Base-by-base conservation (phyloP, 176 grass and related monocot species). In the Carex myosuroides region DNA sequence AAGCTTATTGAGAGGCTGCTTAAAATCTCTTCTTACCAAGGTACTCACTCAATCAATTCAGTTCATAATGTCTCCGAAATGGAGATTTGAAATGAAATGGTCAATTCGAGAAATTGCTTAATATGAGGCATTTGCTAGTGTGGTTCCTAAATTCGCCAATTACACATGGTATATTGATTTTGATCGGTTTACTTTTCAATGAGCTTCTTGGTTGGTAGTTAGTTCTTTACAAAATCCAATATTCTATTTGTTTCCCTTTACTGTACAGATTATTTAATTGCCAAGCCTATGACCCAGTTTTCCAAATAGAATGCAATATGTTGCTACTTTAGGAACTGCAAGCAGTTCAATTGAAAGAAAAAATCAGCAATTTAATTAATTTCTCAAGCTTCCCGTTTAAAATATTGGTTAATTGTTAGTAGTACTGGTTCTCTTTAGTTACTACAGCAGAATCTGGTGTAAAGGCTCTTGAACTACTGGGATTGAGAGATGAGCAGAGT, bases 1-100 rank as follows among this genome's bases (percentile, higher is more conserved):
- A 98, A 98, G 86, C 92, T 98, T 78, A 95, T 98, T 73, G 95
- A 98, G 89, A 90, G 90, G 86, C 89, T 94, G 42, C 95, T 98
- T 85, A 95, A 88, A 82, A 85, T 65, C 53, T 98, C 95, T 13
- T 98, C 95, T 57, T 98, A 91, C 85, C 91, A 98, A 93, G 95
- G 95, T 98, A 69, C 24, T 82, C 16, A 69, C 24, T 78, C 22
- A 6, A 16, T 18, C 5, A 21, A 17, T 44, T 72, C 39, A 33
- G 11, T 70, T 58, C 66, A 22, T 16, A 0, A 6, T 35, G 7
- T 26, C 70, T 14, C 42, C 44, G 4, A 52, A 74, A 72, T 65
- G 76, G 2, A 60, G 13, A 60, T 10, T 30, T 39, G 0, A 50
- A 50, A 52, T 29, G 4, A 39, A 52, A 52, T 39, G 22, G 17